Percentiles rank a stretch among this genome's conserved stretches.
Conservation (phyloP, 164 flowering plant genomes). For the Aristolochia fimbriata region DNA sequence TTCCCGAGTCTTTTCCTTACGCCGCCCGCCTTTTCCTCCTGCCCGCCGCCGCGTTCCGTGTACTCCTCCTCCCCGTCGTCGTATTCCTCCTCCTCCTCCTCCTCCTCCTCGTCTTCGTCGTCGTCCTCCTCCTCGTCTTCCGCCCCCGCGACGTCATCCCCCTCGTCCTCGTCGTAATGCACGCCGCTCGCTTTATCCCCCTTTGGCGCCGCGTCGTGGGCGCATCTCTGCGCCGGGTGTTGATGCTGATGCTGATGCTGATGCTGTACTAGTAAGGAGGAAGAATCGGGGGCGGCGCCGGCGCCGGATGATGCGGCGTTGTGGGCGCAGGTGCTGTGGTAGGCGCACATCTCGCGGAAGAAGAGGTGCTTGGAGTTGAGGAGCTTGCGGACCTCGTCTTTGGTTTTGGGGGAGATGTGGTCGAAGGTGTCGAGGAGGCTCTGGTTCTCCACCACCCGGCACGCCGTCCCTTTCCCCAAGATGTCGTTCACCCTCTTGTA, state of each 20-base stretch:
- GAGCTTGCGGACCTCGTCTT: constrained; percentile 78
- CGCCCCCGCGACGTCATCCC: constrained; percentile 11
- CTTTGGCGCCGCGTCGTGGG: constrained; percentile 34
- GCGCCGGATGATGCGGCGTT: constrained; percentile 11
- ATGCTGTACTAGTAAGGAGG: too few species aligned
- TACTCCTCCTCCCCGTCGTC: constrained; percentile 11
- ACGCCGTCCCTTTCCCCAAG: constrained; percentile 76
- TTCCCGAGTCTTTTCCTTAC: constrained; percentile 21
- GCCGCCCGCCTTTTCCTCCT: constrained; percentile 9
- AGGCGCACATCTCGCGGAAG: constrained; percentile 96
- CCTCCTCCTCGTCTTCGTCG: constrained; percentile 32
- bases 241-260: too few species aligned
- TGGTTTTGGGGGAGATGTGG: constrained; percentile 53
- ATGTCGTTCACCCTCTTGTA: constrained; percentile 94
- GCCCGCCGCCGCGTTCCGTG: constrained; percentile 5
- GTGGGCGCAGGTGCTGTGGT: constrained; percentile 67
- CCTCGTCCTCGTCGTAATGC: constrained; percentile 16
- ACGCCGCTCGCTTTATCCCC: constrained; percentile 4
- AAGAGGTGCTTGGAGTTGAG: constrained; percentile 90
- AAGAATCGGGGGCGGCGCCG: constrained; percentile 17
- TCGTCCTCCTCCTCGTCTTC: constrained; percentile 37
- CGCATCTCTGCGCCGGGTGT: constrained; percentile 26
- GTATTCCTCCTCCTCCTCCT: constrained; percentile 22
- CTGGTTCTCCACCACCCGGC: constrained; percentile 91
- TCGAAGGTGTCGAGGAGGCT: constrained; percentile 69